These are phyloP conservation scores for Coniochaeta sp. DNA, from an alignment of 2,329 filamentous ascomycete genomes.

Conservation along the genomic window DNA sequence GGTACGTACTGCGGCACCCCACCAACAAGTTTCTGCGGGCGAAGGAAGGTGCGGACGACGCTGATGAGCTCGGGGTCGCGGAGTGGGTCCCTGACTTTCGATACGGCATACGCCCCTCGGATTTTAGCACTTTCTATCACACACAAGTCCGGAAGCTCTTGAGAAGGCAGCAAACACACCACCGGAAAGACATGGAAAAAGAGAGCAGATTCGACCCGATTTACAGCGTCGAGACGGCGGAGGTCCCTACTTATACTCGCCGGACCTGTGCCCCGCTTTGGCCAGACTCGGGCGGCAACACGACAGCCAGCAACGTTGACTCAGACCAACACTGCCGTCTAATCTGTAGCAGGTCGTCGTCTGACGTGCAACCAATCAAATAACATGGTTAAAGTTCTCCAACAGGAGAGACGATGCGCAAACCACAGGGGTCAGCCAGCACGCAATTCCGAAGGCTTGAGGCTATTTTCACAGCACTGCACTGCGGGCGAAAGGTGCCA, in stretches of 20 bases:
- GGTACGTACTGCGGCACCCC: too few relatives aligned
- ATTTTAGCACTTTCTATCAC: neutral
- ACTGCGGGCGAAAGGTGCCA: too few relatives aligned
- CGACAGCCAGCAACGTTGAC: neutral
- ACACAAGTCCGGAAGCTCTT: constrained; percentile 1
- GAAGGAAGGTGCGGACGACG: neutral
- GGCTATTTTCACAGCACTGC: constrained; percentile 3
- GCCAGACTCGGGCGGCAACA: neutral
- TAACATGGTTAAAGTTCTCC: neutral
- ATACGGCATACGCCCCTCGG: neutral
- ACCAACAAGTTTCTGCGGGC: neutral
- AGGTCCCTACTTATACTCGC: neutral
- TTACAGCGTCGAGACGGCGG: neutral
- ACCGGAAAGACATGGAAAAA: neutral
- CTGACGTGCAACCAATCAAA: constrained; percentile 2
- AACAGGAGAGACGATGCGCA: neutral
- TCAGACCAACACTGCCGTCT: neutral
- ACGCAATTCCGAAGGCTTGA: neutral
- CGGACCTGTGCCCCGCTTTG: neutral
- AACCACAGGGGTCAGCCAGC: too few relatives aligned
- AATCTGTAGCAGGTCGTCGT: neutral
- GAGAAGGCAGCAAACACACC: neutral
- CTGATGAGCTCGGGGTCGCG: neutral
- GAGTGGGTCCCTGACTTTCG: neutral
- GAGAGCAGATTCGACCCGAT: neutral